Base-by-base conservation (phyloP, 75 land plant genomes). In the Sequoiadendron giganteum region DNA sequence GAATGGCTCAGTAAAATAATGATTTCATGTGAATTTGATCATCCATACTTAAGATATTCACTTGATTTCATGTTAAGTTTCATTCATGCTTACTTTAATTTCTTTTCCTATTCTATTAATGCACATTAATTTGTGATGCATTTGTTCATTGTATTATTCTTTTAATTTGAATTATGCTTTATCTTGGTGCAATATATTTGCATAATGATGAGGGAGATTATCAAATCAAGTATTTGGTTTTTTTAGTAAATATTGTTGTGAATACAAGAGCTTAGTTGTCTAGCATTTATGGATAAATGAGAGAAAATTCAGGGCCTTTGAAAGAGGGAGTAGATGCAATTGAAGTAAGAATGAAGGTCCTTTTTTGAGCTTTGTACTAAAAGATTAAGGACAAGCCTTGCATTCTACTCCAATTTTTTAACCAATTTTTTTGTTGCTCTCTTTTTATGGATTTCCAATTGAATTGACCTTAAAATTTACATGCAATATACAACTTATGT, bases 241-340 rank as follows among this genome's bases (percentile, higher is more conserved):
- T 93, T 45, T 89, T 95, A n/a, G 86, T 91, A 72, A 21, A 89
- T 13, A 85, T 87, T 1, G 89, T 90, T 85, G 77, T 90, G 11
- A 89, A 90, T 25, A 77, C 90, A 13, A 30, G 88, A 28, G 84
- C 85, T 16, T 54, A 55, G 30, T 88, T 88, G 3, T 86, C 88
- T 43, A 85, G 52, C 58, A 85, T 95, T 36, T 95, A 95, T 85
- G 90, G 77, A 28, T 87, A 87, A 43, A 95, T 91, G 9, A 95
- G 93, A 86, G 86, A 90, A 80, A 92, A 89, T 86, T 90, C 96
- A 1, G 96, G 96, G 25, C 89, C 93, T 3, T 83, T 95, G 49
- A 90, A 90, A 84, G 86, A 93, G 6, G 54, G 88, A 8, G 92
- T 95, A 10, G 92, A 89, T 38, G 72, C 86, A 8, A 90, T 92